Evolutionary conservation across 345 rosid species (phyloP), one percentile per base, ranked within the genome.

Genomic region (Lenwebbia sp.): DNA sequence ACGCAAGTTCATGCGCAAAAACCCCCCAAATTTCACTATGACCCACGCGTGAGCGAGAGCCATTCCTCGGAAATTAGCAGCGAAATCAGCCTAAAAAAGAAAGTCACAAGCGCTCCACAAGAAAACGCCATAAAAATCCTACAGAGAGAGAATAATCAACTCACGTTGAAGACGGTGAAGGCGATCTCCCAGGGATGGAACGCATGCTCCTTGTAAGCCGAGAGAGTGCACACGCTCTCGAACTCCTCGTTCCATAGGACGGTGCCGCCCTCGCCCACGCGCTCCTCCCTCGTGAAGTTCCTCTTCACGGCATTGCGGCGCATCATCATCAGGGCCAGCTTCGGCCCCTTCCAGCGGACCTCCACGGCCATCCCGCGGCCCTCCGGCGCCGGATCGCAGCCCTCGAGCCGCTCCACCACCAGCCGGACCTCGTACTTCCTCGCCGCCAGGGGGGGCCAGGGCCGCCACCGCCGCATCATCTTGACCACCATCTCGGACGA

Each of bases 391-490:
- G 88, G 97, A 92, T 93, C 98, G 92, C 92, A 94, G n/a, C 98
- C 98, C 84, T 97, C 98, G 88, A 97, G 85, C 90, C 93, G 90
- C 90, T 88, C 85, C 37, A 97, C 94, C 10, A 88, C 88, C 62
- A 96, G 85, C 86, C 88, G 93, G 84, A 94, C 99, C 92, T 94
- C 96, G 89, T 93, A 96, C 88, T 96, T 95, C 88, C 87, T 93
- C 88, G 96, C 89, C 30, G 91, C 92, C 88, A 91, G 82, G 53
- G 70, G 90, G 5, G 98, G 96, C 86, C 98, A 98, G 96, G 98
- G 94, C 30, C 98, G 99, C 86, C 99, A 93, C 98, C 99, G 95
- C 91, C 93, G 93, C 96, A 97, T 97, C 99, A 96, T 97, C 95
- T 95, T 96, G 88, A 92, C 99, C 91, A 94, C 99, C 99, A 94